Conservation (phyloP, 495 filamentous ascomycete species). For the Podospora australis region DNA sequence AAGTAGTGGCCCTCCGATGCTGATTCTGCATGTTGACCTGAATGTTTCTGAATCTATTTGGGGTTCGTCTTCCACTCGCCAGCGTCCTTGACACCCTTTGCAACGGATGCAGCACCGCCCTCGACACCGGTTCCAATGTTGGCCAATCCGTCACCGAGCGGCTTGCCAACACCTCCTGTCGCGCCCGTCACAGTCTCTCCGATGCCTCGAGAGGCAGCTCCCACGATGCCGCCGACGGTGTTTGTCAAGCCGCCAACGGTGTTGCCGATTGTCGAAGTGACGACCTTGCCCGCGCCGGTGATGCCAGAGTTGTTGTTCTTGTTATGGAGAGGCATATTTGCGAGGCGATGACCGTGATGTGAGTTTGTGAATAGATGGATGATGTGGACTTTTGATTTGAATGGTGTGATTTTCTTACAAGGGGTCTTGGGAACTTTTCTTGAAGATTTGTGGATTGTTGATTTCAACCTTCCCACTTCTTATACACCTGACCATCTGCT, state of each 20-base stretch:
- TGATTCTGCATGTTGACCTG: too few relatives aligned
- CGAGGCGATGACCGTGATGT: slow-evolving; percentile 14
- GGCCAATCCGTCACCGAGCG: slow-evolving; percentile 59
- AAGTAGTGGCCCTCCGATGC: too few relatives aligned
- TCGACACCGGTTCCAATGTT: slow-evolving; percentile 56
- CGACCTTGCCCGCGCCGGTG: slow-evolving; percentile 57
- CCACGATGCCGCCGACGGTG: slow-evolving; percentile 63
- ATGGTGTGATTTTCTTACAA: too few relatives aligned
- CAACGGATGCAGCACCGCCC: slow-evolving; percentile 48
- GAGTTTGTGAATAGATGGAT: too few relatives aligned
- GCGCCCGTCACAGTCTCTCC: slow-evolving; percentile 40
- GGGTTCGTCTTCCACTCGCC: slow-evolving; percentile 55
- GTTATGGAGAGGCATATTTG: slow-evolving; percentile 26
- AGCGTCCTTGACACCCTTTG: slow-evolving; percentile 61
- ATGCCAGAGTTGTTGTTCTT: slow-evolving; percentile 48
- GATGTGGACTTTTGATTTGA: background rate
- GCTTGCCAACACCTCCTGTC: slow-evolving; percentile 56
- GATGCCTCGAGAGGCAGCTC: slow-evolving; percentile 52
- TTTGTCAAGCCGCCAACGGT: slow-evolving; percentile 50
- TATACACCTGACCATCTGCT: too few relatives aligned
- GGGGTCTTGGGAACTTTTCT: too few relatives aligned
- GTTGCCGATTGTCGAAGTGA: slow-evolving; percentile 51
- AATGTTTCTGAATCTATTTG: background rate
- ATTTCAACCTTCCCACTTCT: too few relatives aligned
- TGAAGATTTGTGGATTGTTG: too few relatives aligned